A percentile compares a stretch with the other conserved stretches of the same genome.
Evolutionary conservation across 208 protist species (phyloP).

Genomic region (Leishmania braziliensis): DNA sequence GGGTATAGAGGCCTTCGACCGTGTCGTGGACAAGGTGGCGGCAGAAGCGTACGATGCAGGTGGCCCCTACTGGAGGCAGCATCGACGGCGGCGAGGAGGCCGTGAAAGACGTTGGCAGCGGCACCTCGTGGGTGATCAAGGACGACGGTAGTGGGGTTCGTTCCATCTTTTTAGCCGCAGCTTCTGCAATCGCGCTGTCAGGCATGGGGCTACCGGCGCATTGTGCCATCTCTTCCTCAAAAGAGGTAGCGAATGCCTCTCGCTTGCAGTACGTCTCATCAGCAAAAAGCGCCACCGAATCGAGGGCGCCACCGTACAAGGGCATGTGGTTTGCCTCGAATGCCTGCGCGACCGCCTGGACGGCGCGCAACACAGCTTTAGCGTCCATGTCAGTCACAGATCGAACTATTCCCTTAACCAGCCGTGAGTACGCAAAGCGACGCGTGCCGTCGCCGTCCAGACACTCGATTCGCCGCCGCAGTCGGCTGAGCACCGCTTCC

Average conservation of each 20-base stretch:
- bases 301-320: slow-evolving; percentile 48
- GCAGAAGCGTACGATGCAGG: slow-evolving; percentile 67
- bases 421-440: slow-evolving; percentile 51
- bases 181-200: not conserved
- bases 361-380: slow-evolving; percentile 42
- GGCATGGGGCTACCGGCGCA: not conserved
- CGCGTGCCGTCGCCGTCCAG: slow-evolving; percentile 58
- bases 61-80: slow-evolving; percentile 46
- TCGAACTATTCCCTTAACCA: slow-evolving; percentile 46
- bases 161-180: not conserved
- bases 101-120: slow-evolving; percentile 20
- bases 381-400: slow-evolving; percentile 56
- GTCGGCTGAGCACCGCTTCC: slow-evolving; percentile 26
- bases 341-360: slow-evolving; percentile 58
- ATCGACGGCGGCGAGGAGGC: slow-evolving; percentile 13
- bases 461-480: slow-evolving; percentile 32
- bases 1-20: slow-evolving; percentile 43
- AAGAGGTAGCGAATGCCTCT: slow-evolving; percentile 7
- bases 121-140: slow-evolving; percentile 13
- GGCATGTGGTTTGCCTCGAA: slow-evolving; percentile 59
- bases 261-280: slow-evolving; percentile 50
- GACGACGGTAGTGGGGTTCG: slow-evolving; percentile 14
- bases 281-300: slow-evolving; percentile 42
- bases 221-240: not conserved
- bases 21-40: slow-evolving; percentile 52